Evolutionary conservation across 1,139 yeast species (phyloP).

Genomic region (Nematodospora anomalae): DNA sequence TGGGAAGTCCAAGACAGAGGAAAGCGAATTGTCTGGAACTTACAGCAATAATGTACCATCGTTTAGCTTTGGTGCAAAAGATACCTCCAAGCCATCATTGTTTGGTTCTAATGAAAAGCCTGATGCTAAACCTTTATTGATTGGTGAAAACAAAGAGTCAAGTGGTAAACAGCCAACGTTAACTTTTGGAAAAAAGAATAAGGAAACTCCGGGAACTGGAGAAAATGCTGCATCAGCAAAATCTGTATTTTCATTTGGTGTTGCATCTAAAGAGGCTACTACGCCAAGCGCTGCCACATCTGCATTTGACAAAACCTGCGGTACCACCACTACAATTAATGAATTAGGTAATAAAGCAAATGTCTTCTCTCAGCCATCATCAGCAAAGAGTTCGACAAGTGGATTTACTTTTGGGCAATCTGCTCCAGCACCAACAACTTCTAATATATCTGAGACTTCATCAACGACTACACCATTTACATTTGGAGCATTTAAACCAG

Average conservation of each 20-base stretch:
- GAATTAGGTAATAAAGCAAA: neutral
- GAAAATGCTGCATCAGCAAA: neutral
- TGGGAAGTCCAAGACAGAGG: neutral
- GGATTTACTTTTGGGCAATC: neutral
- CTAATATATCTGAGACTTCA: neutral
- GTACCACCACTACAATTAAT: neutral
- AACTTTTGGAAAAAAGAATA: slow-evolving; percentile 14
- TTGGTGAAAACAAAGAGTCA: neutral
- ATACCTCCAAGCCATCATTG: neutral
- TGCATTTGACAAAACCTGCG: neutral
- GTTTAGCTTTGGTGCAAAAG: slow-evolving; percentile 1
- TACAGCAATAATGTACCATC: neutral
- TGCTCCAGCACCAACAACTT: neutral
- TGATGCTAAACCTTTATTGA: too few relatives aligned
- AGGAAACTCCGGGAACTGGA: too few relatives aligned
- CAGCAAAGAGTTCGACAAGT: neutral
- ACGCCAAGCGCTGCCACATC: neutral
- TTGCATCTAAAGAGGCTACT: neutral
- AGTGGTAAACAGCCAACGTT: slow-evolving; percentile 11
- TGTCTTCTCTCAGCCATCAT: neutral
- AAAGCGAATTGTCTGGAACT: too few relatives aligned
- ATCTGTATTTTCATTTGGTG: neutral
- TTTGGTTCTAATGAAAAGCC: neutral
- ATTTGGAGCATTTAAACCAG: neutral
- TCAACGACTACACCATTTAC: neutral